phyloP scores from a whole-genome alignment of 2,329 filamentous ascomycete genomes.

The Paracoccidioides lutzii region DNA sequence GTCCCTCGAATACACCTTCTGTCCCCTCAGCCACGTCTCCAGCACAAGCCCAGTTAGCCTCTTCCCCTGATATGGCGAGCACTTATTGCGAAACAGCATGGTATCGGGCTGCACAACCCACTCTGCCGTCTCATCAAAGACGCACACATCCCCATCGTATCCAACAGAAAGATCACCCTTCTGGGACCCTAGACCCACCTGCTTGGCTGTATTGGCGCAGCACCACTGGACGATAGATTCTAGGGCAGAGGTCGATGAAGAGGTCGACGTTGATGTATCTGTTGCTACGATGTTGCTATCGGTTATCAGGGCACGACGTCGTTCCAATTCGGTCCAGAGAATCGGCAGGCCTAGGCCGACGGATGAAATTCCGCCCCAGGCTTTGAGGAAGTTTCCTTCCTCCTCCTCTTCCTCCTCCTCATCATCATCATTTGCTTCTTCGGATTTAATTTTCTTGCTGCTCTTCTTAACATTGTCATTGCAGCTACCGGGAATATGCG shows the following conservation, averaged over 20 bases:
- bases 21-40: slow-evolving; percentile 76
- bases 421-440: slow-evolving; percentile 12
- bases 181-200: slow-evolving; percentile 67
- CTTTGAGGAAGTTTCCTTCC: slow-evolving; percentile 79
- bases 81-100: slow-evolving; percentile 92
- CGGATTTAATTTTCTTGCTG: slow-evolving; percentile 19
- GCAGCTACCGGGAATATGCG: slow-evolving; percentile 43
- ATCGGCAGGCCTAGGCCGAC: slow-evolving; percentile 89
- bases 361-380: slow-evolving; percentile 92
- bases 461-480: slow-evolving; percentile 17
- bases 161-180: slow-evolving; percentile 75
- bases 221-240: slow-evolving; percentile 77
- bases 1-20: slow-evolving; percentile 57
- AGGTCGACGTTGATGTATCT: background rate
- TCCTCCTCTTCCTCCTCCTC: slow-evolving; percentile 35
- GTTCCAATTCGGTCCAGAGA: slow-evolving; percentile 63
- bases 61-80: slow-evolving; percentile 78
- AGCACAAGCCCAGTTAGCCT: slow-evolving; percentile 62
- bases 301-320: slow-evolving; percentile 9
- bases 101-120: slow-evolving; percentile 63
- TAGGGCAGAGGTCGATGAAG: slow-evolving; percentile 32
- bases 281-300: slow-evolving; percentile 24
- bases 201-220: slow-evolving; percentile 70
- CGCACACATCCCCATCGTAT: slow-evolving; percentile 79
- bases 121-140: slow-evolving; percentile 73